Conservation (phyloP, 345 rosid genomes). For the Pseudoturritis turrita region DNA sequence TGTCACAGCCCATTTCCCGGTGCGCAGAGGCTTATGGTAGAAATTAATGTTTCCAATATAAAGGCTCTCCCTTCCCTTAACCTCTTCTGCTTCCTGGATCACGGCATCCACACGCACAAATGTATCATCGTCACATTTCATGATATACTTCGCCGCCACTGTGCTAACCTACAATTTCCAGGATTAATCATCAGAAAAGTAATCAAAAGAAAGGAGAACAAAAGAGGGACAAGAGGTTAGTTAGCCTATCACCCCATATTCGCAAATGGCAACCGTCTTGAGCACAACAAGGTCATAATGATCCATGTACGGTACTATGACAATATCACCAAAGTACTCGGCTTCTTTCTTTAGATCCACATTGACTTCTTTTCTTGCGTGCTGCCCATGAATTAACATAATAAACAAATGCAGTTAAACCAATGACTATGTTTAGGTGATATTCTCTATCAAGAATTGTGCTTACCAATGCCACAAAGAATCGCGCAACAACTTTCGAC, state of each 20-base stretch:
- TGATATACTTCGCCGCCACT: conserved; percentile 49
- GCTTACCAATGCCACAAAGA: conserved; percentile 90
- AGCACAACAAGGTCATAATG: conserved; percentile 92
- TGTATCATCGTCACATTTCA: conserved; percentile 98
- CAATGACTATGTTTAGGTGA: neutral
- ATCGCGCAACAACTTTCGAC: conserved; percentile 81
- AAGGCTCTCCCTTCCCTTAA: conserved; percentile 54
- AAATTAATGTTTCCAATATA: conserved; percentile 91
- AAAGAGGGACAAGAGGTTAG: neutral
- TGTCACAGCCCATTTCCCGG: conserved; percentile 97
- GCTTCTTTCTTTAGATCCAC: conserved; percentile 86
- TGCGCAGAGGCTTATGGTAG: conserved; percentile 81
- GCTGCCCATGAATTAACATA: conserved; percentile 35
- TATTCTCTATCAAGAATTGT: neutral
- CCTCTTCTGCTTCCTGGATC: conserved; percentile 60
- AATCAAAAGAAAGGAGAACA: neutral
- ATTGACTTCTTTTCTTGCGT: conserved; percentile 87
- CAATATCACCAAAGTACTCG: conserved; percentile 89
- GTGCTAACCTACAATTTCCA: conserved; percentile 30
- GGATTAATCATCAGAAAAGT: neutral
- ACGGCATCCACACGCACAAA: conserved; percentile 84
- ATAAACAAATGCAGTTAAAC: neutral
- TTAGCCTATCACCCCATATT: conserved; percentile 65
- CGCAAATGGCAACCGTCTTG: conserved; percentile 96
- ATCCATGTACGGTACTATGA: conserved; percentile 94